Conservation (phyloP, 1,284 basidiomycete species). For the Lignosus rhinocerotis region DNA sequence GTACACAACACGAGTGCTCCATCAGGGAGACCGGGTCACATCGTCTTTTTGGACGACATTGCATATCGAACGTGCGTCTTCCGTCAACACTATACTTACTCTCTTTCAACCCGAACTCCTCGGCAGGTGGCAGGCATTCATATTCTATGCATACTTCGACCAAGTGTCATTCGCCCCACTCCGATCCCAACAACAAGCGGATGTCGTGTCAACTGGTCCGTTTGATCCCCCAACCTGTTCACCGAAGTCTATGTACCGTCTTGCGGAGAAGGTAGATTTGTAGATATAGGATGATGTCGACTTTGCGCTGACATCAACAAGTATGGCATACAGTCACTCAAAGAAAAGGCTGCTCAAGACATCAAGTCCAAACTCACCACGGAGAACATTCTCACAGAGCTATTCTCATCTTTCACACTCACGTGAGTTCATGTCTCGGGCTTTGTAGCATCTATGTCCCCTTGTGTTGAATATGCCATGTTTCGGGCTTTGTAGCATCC, state of each 20-base stretch:
- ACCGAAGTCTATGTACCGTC: constrained; percentile 27
- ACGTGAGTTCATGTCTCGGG: constrained; percentile 3
- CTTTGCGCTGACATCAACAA: background rate
- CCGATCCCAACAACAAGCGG: background rate
- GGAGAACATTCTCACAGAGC: constrained; percentile 17
- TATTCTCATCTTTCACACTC: constrained; percentile 20
- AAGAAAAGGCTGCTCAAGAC: constrained; percentile 8
- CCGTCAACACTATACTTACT: background rate
- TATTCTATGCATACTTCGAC: constrained; percentile 16
- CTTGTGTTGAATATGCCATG: background rate
- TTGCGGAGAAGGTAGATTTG: constrained; percentile 20
- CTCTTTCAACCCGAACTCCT: background rate
- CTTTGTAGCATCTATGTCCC: background rate
- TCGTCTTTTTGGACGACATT: constrained; percentile 21
- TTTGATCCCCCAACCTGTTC: constrained; percentile 13
- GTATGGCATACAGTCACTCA: constrained; percentile 14
- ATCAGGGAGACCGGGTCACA: background rate
- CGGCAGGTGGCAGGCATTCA: constrained; percentile 14
- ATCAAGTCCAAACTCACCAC: constrained; percentile 12
- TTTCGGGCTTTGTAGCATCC: background rate
- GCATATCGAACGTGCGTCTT: constrained; percentile 13
- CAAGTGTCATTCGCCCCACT: constrained; percentile 10
- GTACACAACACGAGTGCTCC: too few relatives aligned
- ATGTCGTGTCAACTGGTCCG: too few relatives aligned
- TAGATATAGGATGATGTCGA: too few relatives aligned